phyloP scores from a whole-genome alignment of 2,329 filamentous ascomycete genomes.

The Colletotrichum liaoningense region DNA sequence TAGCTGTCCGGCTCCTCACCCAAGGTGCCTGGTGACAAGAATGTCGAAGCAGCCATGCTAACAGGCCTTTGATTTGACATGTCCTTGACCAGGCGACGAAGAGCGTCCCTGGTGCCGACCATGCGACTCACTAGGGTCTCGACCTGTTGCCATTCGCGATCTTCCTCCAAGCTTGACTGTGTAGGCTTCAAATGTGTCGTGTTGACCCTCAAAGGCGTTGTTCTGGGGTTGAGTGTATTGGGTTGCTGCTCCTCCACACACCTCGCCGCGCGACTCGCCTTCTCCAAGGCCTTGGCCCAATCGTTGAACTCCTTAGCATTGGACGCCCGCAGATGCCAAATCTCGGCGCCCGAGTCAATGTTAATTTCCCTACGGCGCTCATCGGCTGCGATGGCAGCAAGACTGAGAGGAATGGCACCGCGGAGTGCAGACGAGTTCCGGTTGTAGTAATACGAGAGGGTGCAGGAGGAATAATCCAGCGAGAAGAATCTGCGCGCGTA shows the following conservation, averaged over 20 bases:
- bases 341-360: slow-evolving; percentile 95
- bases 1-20: slow-evolving; percentile 66
- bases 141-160: slow-evolving; percentile 87
- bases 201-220: slow-evolving; percentile 42
- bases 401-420: slow-evolving; percentile 89
- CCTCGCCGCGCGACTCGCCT: slow-evolving; percentile 76
- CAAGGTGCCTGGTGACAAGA: slow-evolving; percentile 48
- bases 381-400: slow-evolving; percentile 92
- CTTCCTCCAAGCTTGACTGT: slow-evolving; percentile 65
- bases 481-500: slow-evolving; percentile 96
- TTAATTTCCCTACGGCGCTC: slow-evolving; percentile 91
- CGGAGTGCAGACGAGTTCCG: slow-evolving; percentile 91
- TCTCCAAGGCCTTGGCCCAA: slow-evolving; percentile 89
- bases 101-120: slow-evolving; percentile 87
- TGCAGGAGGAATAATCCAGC: slow-evolving; percentile 92
- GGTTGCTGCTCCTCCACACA: slow-evolving; percentile 51
- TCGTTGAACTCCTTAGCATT: slow-evolving; percentile 87
- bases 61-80: slow-evolving; percentile 73
- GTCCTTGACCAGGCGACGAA: slow-evolving; percentile 87
- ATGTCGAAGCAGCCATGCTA: slow-evolving; percentile 48
- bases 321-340: slow-evolving; percentile 91
- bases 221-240: slow-evolving; percentile 33
- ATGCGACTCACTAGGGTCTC: slow-evolving; percentile 88
- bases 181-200: slow-evolving; percentile 41
- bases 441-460: slow-evolving; percentile 95